phyloP scores from a whole-genome alignment of 2,329 filamentous ascomycete species.

The Byssoonygena ceratinophila region DNA sequence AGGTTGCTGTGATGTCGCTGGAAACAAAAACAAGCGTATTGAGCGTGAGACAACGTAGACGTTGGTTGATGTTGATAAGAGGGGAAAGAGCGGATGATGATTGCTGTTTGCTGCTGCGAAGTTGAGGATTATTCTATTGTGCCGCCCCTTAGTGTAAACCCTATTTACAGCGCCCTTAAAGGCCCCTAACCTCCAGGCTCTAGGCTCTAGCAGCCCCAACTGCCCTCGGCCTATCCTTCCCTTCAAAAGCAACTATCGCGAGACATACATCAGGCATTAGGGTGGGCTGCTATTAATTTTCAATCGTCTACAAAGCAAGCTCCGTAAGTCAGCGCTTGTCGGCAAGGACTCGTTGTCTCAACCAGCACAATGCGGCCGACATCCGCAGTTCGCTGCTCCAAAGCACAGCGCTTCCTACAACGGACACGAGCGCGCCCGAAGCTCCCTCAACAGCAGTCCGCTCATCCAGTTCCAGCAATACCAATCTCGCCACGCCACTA shows the following conservation, averaged over 20 bases:
- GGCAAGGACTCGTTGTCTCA: constrained; percentile 28
- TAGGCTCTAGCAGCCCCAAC: neutral
- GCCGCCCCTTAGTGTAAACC: neutral
- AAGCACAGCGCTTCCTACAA: neutral
- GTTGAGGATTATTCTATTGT: neutral
- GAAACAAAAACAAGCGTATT: neutral
- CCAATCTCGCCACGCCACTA: neutral
- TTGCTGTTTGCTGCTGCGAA: neutral
- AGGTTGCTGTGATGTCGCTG: neutral
- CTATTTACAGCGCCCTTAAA: neutral
- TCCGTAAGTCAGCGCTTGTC: too few species aligned
- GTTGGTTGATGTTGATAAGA: neutral
- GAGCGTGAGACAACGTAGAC: neutral
- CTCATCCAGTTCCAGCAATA: neutral
- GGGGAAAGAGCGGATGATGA: neutral
- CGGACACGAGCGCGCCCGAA: neutral
- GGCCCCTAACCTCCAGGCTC: neutral
- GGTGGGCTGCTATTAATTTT: too few species aligned
- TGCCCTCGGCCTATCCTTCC: neutral
- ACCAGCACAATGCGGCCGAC: neutral
- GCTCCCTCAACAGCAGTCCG: too few species aligned
- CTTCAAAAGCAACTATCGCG: too few species aligned
- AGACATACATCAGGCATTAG: too few species aligned
- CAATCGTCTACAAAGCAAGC: too few species aligned
- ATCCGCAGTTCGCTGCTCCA: neutral